Evolutionary conservation across 345 rosid species (phyloP), one percentile per base, ranked within the genome.

Genomic region (Citrus inodora): DNA sequence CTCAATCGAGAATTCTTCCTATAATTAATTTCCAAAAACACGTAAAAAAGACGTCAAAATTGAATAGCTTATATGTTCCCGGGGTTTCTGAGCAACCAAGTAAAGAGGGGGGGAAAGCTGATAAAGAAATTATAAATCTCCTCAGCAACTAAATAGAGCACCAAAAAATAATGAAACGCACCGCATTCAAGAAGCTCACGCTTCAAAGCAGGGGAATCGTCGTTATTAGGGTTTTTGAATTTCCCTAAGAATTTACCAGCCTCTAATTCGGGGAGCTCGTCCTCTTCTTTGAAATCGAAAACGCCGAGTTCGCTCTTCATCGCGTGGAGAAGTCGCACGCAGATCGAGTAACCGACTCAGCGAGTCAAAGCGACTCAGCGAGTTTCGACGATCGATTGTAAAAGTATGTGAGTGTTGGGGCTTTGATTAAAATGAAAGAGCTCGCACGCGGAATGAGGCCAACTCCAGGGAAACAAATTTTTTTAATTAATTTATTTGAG

Each of bases 241-340:
- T 92, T 92, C 80, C 65, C 79, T 64, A 81, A 59, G 53, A 83
- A 68, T 78, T 92, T 87, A 30, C 83, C 86, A 55, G 89, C 81
- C 38, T 82, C 77, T 10, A 78, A 66, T 76, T 93, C 96, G 35
- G 88, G 58, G 69, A 86, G 78, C 89, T 90, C 92, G 74, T 92
- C 97, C 65, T 89, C 97, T 80, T 90, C 92, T 8, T 84, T 88
- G 91, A 90, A 92, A 69, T 91, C 96, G 83, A 86, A 91, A 24
- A 88, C 91, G 2, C 83, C 90, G 10, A 85, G 73, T 27, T 68
- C 86, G 77, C 76, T 82, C 87, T 89, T 88, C 98, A 92, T 93
- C 76, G 81, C 66, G 75, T 51, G 56, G 7, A 53, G 7, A 33
- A 37, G 2, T 35, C 16, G n/a, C 70, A 66, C 70, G 70, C 70